A percentile compares a stretch with the other conserved stretches of the same genome.
Conservation (phyloP, 768 basidiomycete genomes). For the Sutorius australiensis region DNA sequence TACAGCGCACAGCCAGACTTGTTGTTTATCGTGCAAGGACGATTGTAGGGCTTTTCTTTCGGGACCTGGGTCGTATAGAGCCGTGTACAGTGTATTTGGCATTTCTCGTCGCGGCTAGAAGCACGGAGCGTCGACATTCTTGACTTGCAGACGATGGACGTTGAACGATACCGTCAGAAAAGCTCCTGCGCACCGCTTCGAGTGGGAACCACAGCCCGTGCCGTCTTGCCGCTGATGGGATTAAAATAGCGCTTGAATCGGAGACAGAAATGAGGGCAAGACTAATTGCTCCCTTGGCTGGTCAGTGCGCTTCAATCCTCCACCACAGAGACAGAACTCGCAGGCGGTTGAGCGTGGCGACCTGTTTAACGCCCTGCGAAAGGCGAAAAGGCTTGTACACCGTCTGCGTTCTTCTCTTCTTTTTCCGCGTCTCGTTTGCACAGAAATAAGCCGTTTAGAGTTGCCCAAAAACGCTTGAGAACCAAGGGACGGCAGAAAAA, state of each 20-base stretch:
- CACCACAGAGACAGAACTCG: slow-evolving; percentile 38
- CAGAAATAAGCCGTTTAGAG: slow-evolving; percentile 46
- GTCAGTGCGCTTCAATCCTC: slow-evolving; percentile 35
- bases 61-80: neutral
- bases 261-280: slow-evolving; percentile 27
- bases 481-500: slow-evolving; percentile 36
- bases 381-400: slow-evolving; percentile 39
- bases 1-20: neutral
- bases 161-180: slow-evolving; percentile 17
- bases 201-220: slow-evolving; percentile 10
- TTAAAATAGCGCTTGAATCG: slow-evolving; percentile 26
- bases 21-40: neutral
- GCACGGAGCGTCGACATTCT: neutral
- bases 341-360: slow-evolving; percentile 36
- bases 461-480: slow-evolving; percentile 43
- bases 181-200: slow-evolving; percentile 23
- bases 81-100: neutral
- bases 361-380: slow-evolving; percentile 34
- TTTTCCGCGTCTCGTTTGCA: slow-evolving; percentile 37
- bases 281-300: slow-evolving; percentile 24
- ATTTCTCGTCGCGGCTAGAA: slow-evolving; percentile 1
- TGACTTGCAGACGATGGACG: slow-evolving; percentile 16
- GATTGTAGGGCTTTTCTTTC: neutral
- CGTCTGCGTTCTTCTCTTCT: slow-evolving; percentile 36
- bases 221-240: slow-evolving; percentile 25